Base-by-base conservation (phyloP, 2,329 filamentous ascomycete species). In the Purpureocillium takamizusanense region DNA sequence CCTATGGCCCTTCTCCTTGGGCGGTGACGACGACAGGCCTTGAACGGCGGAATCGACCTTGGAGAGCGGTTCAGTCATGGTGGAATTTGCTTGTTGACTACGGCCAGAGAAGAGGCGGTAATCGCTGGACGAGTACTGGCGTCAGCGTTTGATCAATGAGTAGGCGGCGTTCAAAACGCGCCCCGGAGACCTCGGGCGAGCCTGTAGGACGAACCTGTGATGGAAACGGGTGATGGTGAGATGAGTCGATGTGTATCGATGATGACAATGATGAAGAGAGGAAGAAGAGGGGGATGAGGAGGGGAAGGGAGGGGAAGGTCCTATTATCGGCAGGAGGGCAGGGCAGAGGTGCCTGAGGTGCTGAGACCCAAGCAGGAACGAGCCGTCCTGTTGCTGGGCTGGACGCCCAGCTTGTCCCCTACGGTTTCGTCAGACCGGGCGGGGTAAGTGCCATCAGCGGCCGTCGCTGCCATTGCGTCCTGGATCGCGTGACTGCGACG, bases 31-130 rank as follows among this genome's bases (percentile, higher is more conserved):
- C 49, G 78, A 75, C 53, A 89, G 65, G 63, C 86, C 86, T 59
- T 87, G 81, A 57, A 94, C 79, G 69, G 86, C 87, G 43, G 89
- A 95, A 66, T 95, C 89, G 69, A 95, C 80, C 72, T 94, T 94
- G 66, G 76, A 75, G 60, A 94, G 77, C 55, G 82, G 76, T 62
- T 64, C 61, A 46, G 59, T 53, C 60, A 63, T 64, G 52, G 39
- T 58, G 47, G 33, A 18, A 28, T 11, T 39, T 36, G 37, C 36
- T 43, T 32, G 42, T 43, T 45, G 30, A 51, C 43, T 41, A 31
- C 28, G 28, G 13, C 28, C 28, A 30, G 28, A 14, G 28, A 13
- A 39, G 37, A 31, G 38, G 15, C 15, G n/a, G n/a, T 14, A 16
- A 31, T 32, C 13, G 27, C 21, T 29, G 31, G 10, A 12, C 27